These are phyloP conservation scores for Alternaria brassicicola DNA, from an alignment of 2,329 filamentous ascomycete genomes.

Conservation along the genomic window DNA sequence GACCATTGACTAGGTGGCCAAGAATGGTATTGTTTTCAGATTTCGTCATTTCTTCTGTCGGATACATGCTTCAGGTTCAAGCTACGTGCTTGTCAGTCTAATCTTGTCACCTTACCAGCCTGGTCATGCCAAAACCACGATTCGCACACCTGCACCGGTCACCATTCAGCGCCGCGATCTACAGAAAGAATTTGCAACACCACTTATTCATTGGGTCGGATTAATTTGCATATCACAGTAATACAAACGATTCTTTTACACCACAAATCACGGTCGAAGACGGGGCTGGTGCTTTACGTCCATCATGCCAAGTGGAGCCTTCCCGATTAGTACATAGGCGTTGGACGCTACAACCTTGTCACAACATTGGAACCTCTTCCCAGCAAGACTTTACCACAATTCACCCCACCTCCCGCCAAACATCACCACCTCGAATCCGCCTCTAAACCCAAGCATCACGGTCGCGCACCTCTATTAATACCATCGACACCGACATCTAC, in stretches of 20 bases:
- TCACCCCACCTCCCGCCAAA: conserved; percentile 43
- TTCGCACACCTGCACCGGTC: background rate
- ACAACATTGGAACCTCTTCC: conserved; percentile 38
- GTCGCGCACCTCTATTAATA: conserved; percentile 44
- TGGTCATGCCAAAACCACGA: background rate
- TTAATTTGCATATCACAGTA: conserved; percentile 9
- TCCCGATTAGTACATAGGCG: conserved; percentile 39
- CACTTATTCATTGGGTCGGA: background rate
- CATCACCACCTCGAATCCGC: conserved; percentile 38
- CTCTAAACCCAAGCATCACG: conserved; percentile 28
- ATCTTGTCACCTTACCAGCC: background rate
- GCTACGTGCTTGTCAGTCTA: background rate
- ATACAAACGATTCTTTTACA: conserved; percentile 29
- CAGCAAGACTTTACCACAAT: conserved; percentile 39
- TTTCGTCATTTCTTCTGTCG: background rate
- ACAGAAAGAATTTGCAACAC: background rate
- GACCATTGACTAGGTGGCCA: background rate
- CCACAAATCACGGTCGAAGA: conserved; percentile 16
- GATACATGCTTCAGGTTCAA: background rate
- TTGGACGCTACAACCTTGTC: conserved; percentile 25
- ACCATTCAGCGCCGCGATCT: background rate
- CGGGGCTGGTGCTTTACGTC: conserved; percentile 14
- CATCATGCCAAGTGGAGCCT: conserved; percentile 26
- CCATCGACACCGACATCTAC: conserved; percentile 29
- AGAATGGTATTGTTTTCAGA: background rate